A percentile compares a stretch with the other conserved stretches of the same genome.
These are phyloP conservation scores for Naegleria fowleri DNA, from an alignment of 208 protist genomes.

Conservation along the genomic window DNA sequence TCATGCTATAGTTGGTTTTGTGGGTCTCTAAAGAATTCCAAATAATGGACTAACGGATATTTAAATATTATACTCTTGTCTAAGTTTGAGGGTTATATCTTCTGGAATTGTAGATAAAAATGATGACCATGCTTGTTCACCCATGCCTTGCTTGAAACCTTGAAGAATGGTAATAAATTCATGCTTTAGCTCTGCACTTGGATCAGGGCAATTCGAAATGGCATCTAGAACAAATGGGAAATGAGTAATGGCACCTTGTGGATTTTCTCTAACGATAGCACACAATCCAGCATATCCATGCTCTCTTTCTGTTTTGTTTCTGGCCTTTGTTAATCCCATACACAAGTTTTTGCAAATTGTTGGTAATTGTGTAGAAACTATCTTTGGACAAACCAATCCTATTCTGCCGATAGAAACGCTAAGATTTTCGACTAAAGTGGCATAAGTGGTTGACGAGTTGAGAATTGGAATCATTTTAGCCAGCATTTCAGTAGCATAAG, in stretches of 20 bases:
- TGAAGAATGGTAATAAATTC: constrained; percentile 38
- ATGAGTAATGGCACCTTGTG: constrained; percentile 35
- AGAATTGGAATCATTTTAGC: constrained; percentile 53
- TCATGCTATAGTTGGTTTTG: too few relatives aligned
- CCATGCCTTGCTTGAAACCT: constrained; percentile 38
- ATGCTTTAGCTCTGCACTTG: constrained; percentile 30
- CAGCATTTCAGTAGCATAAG: constrained; percentile 43
- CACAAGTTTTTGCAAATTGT: constrained; percentile 58
- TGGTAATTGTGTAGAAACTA: constrained; percentile 44
- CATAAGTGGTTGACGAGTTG: constrained; percentile 33
- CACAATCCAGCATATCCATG: constrained; percentile 47
- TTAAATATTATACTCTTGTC: constrained; percentile 31
- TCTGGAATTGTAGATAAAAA: constrained; percentile 29
- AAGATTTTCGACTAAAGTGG: constrained; percentile 55
- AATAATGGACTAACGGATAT: too few relatives aligned
- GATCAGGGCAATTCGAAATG: constrained; percentile 46
- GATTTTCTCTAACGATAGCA: constrained; percentile 44
- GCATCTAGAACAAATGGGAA: constrained; percentile 47
- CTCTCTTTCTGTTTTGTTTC: constrained; percentile 57
- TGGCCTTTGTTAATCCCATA: constrained; percentile 40
- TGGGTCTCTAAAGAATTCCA: too few relatives aligned
- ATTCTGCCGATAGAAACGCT: constrained; percentile 64
- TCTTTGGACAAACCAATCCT: constrained; percentile 45
- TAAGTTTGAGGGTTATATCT: constrained; percentile 26
- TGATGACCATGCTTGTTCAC: constrained; percentile 26